Percentiles rank a stretch among this genome's conserved stretches.
phyloP scores from a whole-genome alignment of 371 early-diverging fungal species.

The Basidiobolus heterosporus region DNA sequence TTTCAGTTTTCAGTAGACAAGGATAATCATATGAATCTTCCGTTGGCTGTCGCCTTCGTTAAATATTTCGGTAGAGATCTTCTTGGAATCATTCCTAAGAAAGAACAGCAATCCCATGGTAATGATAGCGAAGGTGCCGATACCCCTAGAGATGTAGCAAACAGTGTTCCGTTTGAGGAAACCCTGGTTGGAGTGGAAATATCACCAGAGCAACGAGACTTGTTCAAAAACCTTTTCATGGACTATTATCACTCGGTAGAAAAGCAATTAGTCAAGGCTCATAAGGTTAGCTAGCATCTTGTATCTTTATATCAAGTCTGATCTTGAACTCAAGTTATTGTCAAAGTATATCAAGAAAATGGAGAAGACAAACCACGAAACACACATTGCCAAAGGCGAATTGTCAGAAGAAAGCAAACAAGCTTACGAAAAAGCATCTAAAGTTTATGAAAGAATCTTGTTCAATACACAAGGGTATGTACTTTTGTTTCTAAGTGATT shows the following conservation, averaged over 20 bases:
- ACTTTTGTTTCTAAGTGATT: neutral
- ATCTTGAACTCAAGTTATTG: neutral
- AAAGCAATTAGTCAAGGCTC: constrained; percentile 48
- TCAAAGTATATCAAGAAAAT: constrained; percentile 42
- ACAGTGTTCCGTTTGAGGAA: neutral
- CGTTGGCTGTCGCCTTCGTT: constrained; percentile 55
- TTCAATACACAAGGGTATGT: constrained; percentile 29
- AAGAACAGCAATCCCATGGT: constrained; percentile 23
- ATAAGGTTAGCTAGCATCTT: constrained; percentile 24
- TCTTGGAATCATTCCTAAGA: constrained; percentile 28
- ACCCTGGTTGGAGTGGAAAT: constrained; percentile 14
- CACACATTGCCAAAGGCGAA: constrained; percentile 63
- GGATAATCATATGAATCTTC: constrained; percentile 48
- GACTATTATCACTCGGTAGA: constrained; percentile 51
- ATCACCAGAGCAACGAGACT: constrained; percentile 24
- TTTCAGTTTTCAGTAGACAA: constrained; percentile 24
- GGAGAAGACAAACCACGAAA: constrained; percentile 62
- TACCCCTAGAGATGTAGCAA: constrained; percentile 9
- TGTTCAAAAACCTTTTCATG: constrained; percentile 33
- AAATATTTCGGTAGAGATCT: constrained; percentile 45
- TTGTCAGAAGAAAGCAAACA: constrained; percentile 68
- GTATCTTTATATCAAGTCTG: neutral
- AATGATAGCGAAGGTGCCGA: constrained; percentile 12
- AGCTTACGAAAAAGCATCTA: constrained; percentile 47
- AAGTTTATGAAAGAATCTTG: constrained; percentile 52